phyloP scores from a whole-genome alignment of 2,329 filamentous ascomycete species.

The Alternaria consortialis region DNA sequence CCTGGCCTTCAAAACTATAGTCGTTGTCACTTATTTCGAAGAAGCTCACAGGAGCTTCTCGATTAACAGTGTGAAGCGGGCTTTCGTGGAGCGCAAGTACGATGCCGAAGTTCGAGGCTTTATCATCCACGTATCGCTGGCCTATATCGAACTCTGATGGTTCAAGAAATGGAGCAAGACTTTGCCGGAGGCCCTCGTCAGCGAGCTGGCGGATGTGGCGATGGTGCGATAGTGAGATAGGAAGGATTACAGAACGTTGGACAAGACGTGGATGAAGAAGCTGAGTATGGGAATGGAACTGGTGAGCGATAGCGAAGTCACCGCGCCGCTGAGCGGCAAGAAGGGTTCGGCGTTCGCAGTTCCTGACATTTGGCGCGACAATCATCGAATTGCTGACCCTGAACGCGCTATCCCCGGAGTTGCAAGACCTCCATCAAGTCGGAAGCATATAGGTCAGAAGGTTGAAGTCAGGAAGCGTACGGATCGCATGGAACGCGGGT shows the following conservation, averaged over 20 bases:
- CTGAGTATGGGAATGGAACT: background rate
- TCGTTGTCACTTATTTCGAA: background rate
- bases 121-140: background rate
- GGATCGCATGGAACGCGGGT: background rate
- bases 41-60: background rate
- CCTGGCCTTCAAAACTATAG: background rate
- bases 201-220: background rate
- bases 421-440: background rate
- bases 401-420: background rate
- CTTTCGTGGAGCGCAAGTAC: background rate
- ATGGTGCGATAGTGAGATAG: background rate
- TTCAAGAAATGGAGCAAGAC: background rate
- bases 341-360: background rate
- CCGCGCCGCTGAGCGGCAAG: background rate
- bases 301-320: background rate
- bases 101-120: slow-evolving; percentile 1
- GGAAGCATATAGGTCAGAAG: background rate
- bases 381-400: background rate
- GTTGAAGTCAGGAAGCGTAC: background rate
- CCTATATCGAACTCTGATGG: background rate
- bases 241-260: background rate
- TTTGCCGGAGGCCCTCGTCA: background rate
- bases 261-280: background rate
- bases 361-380: background rate
- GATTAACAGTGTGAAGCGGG: slow-evolving; percentile 2